Evolutionary conservation across 257 asterid genomes (phyloP), one percentile per base, ranked within the genome.

Genomic region (Lycium barbarum): DNA sequence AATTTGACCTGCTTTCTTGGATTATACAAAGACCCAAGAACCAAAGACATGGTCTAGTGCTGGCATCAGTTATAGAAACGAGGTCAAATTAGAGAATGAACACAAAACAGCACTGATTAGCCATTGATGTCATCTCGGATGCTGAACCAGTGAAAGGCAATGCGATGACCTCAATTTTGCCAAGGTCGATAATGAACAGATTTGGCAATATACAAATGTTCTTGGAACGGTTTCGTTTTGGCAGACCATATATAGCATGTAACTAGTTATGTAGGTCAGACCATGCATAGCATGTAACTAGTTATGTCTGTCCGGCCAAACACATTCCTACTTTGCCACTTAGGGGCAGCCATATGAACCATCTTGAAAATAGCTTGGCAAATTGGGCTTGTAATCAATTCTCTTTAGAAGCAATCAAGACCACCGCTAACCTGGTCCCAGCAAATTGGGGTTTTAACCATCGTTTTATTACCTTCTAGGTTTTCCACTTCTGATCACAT

Each of bases 401-500:
- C 40, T 78, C 65, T 26, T 51, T 53, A 78, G 82, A 78, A 53
- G 49, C 26, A 14, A 76, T 49, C 47, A 78, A 33, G 47, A 22
- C n/a, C 22, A 0, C 7, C 0, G 5, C 9, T 33, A 72, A 72
- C 18, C 80, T 47, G 58, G 38, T 40, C 80, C 22, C 22, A 76
- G 63, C 63, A 76, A 26, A 26, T 26, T 26, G 33, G 33, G 33
- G 33, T 40, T 26, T 26, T 1, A 26, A 8, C 15, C 63, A 9
- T 22, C 63, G 53, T 14, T 51, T 26, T 7, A 6, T 78, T 53
- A 14, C 65, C 65, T 53, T 78, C 0, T 53, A 78, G 4, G 9
- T 33, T 78, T 78, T 53, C 53, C 82, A 53, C 40, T 78, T 78
- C 82, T 33, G 82, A 53, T 14, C 82, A 26, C 66, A 49, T 54